Conservation (phyloP, 306 rosid genomes). For the Pyrus pyrifolia region DNA sequence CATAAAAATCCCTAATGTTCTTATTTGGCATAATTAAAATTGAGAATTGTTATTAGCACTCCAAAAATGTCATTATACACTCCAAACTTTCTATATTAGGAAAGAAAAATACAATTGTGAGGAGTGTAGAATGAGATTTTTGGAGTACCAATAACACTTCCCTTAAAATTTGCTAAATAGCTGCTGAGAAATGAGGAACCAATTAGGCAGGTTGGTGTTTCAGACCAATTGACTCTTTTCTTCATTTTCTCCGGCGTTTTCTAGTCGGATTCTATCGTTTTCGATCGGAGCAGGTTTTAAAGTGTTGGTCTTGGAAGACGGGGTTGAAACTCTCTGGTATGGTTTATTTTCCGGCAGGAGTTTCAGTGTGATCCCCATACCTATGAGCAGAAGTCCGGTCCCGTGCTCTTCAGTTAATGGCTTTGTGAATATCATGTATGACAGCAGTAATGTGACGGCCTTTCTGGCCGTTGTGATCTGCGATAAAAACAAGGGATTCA, state of each 20-base stretch:
- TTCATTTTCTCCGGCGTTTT: conserved; percentile 33
- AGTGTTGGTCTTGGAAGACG: conserved; percentile 3
- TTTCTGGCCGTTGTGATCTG: conserved; percentile 97
- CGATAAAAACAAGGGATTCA: conserved; percentile 1
- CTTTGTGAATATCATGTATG: conserved; percentile 88
- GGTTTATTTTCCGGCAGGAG: conserved; percentile 61
- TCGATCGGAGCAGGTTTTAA: conserved; percentile 26
- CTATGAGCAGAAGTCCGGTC: conserved; percentile 74
- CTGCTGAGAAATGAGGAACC: neutral
- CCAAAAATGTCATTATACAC: too few relatives aligned
- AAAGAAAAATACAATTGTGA: too few relatives aligned
- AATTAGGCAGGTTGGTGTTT: neutral
- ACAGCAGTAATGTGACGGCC: conserved; percentile 76
- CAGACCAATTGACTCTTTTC: conserved; percentile 60
- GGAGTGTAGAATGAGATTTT: too few relatives aligned
- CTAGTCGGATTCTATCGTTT: conserved; percentile 17
- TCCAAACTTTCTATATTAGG: too few relatives aligned
- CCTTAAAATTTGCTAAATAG: neutral
- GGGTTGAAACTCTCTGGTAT: conserved; percentile 19
- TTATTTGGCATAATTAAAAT: neutral
- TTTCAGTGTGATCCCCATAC: conserved; percentile 87
- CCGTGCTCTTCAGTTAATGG: conserved; percentile 93
- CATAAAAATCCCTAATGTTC: neutral
- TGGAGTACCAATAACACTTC: too few relatives aligned
- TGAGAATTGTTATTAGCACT: neutral